Percentiles rank a stretch among this genome's conserved stretches.
These are phyloP conservation scores for Plasmodium billcollinsi DNA, from an alignment of 169 alveolate species.

Conservation along the genomic window DNA sequence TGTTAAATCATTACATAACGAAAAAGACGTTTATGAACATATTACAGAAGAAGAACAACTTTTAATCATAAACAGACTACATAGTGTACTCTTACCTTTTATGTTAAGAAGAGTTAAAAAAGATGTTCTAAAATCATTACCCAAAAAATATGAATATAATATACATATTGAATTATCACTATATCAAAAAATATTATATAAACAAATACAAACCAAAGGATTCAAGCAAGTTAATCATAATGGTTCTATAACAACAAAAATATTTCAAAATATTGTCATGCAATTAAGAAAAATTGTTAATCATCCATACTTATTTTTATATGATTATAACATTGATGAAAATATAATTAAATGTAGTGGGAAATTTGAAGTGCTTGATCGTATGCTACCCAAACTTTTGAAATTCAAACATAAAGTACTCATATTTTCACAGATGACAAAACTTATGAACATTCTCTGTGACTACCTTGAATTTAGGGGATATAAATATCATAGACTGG, in stretches of 20 bases:
- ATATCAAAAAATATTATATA: constrained; percentile 95
- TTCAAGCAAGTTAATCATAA: constrained; percentile 79
- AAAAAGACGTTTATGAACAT: constrained; percentile 23
- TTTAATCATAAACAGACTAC: constrained; percentile 92
- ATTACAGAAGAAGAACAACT: constrained; percentile 64
- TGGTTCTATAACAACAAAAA: constrained; percentile 42
- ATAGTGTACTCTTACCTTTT: constrained; percentile 96
- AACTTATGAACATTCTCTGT: constrained; percentile 95
- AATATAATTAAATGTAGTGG: constrained; percentile 92
- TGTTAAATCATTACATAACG: constrained; percentile 75
- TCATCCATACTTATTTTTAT: constrained; percentile 96
- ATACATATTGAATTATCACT: constrained; percentile 93
- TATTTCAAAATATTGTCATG: constrained; percentile 94
- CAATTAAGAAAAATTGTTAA: constrained; percentile 98
- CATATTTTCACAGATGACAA: constrained; percentile 95
- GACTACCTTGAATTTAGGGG: constrained; percentile 94
- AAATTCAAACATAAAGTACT: constrained; percentile 89
- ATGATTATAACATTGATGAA: constrained; percentile 92
- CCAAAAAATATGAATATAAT: constrained; percentile 94
- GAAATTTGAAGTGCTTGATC: constrained; percentile 93
- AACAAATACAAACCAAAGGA: constrained; percentile 89
- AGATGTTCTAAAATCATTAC: constrained; percentile 97
- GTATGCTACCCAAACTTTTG: constrained; percentile 82
- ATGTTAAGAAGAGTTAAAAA: constrained; percentile 98
- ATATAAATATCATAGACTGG: constrained; percentile 95